Evolutionary conservation across 148 eudicot genomes (phyloP).

Genomic region (Chenopodium formosanum): DNA sequence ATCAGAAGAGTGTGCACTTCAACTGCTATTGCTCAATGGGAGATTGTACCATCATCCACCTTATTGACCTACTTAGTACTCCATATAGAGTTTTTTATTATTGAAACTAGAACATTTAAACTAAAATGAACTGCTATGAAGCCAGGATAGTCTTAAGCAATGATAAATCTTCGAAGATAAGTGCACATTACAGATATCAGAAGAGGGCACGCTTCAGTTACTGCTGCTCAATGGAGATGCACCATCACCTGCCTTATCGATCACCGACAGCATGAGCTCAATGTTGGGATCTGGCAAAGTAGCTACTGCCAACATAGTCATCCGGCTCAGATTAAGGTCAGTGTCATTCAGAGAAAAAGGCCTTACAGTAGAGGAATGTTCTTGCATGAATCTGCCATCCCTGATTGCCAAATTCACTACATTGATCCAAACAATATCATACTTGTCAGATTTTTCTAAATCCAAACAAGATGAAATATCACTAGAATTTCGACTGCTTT

Average conservation of each 20-base stretch:
- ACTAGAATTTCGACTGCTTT: neutral
- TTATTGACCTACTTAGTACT: neutral
- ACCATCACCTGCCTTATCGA: neutral
- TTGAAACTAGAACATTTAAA: neutral
- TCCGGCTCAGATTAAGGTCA: neutral
- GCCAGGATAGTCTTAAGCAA: neutral
- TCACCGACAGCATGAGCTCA: slow-evolving; percentile 8
- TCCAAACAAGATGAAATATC: neutral
- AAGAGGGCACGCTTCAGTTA: neutral
- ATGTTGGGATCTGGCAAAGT: slow-evolving; percentile 11
- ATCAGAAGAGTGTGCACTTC: too few relatives aligned
- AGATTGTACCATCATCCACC: too few relatives aligned
- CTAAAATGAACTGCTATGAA: too few relatives aligned
- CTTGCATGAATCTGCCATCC: slow-evolving; percentile 36
- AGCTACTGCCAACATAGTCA: slow-evolving; percentile 26
- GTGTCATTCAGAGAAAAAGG: slow-evolving; percentile 2
- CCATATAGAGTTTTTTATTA: neutral
- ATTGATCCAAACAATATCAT: neutral
- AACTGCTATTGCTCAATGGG: too few relatives aligned
- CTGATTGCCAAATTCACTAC: slow-evolving; percentile 43
- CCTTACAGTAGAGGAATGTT: neutral
- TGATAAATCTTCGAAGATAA: neutral
- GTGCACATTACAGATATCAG: neutral
- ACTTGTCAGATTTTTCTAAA: neutral
- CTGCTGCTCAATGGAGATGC: neutral